Percentiles rank a stretch among this genome's conserved stretches.
Conservation (phyloP, 768 basidiomycete genomes). For the Tricholomella constricta region DNA sequence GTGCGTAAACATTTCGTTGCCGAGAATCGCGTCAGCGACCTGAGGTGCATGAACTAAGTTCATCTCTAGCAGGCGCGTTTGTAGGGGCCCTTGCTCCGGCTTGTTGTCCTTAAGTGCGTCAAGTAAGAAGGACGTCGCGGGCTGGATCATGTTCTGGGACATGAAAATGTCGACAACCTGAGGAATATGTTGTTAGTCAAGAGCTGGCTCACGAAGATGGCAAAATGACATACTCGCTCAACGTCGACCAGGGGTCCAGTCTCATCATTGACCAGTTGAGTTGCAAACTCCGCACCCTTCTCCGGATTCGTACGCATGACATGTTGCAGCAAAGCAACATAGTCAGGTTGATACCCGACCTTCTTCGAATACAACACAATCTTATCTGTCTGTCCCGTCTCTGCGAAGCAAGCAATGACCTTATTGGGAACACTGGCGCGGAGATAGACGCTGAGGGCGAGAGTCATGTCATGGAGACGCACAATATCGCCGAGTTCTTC, state of each 20-base stretch:
- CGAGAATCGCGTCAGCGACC: slow-evolving; percentile 97
- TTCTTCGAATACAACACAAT: slow-evolving; percentile 98
- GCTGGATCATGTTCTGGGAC: slow-evolving; percentile 99
- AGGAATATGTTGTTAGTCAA: background rate
- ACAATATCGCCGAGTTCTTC: slow-evolving; percentile 99
- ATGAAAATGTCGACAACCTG: slow-evolving; percentile 98
- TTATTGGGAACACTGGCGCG: slow-evolving; percentile 98
- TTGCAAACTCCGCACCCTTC: slow-evolving; percentile 98
- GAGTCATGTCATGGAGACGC: slow-evolving; percentile 91
- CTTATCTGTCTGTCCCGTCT: slow-evolving; percentile 98
- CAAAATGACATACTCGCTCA: slow-evolving; percentile 64
- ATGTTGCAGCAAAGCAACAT: slow-evolving; percentile 89
- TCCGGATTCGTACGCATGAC: slow-evolving; percentile 96
- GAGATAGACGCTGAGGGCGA: slow-evolving; percentile 96
- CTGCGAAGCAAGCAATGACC: slow-evolving; percentile 98
- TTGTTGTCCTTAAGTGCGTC: slow-evolving; percentile 99
- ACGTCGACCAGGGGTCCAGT: slow-evolving; percentile 89
- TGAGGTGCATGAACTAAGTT: slow-evolving; percentile 97
- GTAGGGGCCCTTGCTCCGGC: slow-evolving; percentile 93
- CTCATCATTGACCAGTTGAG: slow-evolving; percentile 92
- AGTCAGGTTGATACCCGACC: slow-evolving; percentile 92
- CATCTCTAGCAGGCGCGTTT: slow-evolving; percentile 97
- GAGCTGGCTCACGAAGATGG: slow-evolving; percentile 3
- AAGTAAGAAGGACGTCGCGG: slow-evolving; percentile 95
- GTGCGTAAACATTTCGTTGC: slow-evolving; percentile 97